Evolutionary conservation across 768 basidiomycete species (phyloP).

Genomic region (Leccinum imitatum): DNA sequence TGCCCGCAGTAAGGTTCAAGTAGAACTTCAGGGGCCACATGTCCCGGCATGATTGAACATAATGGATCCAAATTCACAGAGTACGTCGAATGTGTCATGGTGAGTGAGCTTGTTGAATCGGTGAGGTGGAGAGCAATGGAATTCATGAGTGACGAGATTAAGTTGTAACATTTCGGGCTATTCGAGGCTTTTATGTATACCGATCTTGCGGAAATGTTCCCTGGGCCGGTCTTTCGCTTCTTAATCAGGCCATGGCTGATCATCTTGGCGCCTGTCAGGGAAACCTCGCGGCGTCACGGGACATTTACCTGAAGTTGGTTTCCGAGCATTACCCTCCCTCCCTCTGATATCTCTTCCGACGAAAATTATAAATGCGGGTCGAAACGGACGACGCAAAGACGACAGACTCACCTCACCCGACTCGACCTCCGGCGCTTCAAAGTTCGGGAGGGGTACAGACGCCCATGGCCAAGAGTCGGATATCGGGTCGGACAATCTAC

Average conservation of each 20-base stretch:
- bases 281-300: not conserved
- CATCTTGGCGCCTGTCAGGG: not conserved
- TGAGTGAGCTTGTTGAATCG: not conserved
- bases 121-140: not conserved
- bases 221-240: too few species aligned
- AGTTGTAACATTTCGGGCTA: too few species aligned
- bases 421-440: not conserved
- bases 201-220: not conserved
- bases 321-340: not conserved
- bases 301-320: not conserved
- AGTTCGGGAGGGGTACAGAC: not conserved
- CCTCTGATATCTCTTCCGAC: not conserved
- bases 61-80: not conserved
- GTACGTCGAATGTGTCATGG: too few species aligned
- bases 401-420: not conserved
- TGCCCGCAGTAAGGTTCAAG: not conserved
- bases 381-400: not conserved
- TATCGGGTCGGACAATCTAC: not conserved
- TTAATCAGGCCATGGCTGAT: not conserved
- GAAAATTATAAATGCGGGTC: not conserved
- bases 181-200: not conserved
- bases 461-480: not conserved
- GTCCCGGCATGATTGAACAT: not conserved
- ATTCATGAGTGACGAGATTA: not conserved
- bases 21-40: not conserved